A percentile compares a stretch with the other conserved stretches of the same genome.
These are phyloP conservation scores for Sporobolomyces roseus DNA, from an alignment of 768 basidiomycete species.

Conservation along the genomic window DNA sequence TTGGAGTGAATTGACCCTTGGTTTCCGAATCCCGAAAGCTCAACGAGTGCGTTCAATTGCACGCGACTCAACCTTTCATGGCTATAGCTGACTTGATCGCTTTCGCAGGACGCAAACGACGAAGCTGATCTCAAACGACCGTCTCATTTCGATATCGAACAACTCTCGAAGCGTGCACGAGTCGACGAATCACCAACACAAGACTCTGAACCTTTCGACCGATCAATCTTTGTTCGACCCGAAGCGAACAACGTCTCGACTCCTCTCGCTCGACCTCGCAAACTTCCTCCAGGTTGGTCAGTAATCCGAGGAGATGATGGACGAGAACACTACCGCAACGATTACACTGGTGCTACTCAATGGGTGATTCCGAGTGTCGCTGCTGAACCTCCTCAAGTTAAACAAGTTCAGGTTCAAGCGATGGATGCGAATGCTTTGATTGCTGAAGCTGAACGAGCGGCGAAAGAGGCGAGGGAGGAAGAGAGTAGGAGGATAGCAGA, in stretches of 20 bases:
- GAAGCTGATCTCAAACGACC: conserved; percentile 29
- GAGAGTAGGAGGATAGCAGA: conserved; percentile 40
- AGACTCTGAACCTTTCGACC: not conserved
- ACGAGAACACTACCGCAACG: conserved; percentile 12
- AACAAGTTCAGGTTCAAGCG: too few species aligned
- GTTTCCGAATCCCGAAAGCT: conserved; percentile 76
- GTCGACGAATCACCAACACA: conserved; percentile 4
- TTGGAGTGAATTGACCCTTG: conserved; percentile 73
- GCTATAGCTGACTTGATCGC: too few species aligned
- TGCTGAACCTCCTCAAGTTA: too few species aligned
- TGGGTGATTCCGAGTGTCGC: not conserved
- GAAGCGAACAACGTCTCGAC: conserved; percentile 2
- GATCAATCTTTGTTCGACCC: conserved; percentile 22
- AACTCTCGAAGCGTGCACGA: conserved; percentile 31
- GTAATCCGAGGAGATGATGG: not conserved
- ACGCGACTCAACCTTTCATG: too few species aligned
- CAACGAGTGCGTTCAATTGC: not conserved
- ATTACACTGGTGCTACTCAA: conserved; percentile 1
- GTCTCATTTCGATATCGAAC: conserved; percentile 26
- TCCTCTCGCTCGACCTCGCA: not conserved
- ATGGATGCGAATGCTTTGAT: conserved; percentile 48
- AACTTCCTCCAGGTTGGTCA: conserved; percentile 33
- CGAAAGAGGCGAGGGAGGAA: conserved; percentile 40
- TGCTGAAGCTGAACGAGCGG: conserved; percentile 48
- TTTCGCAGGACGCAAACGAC: too few species aligned